phyloP scores from a whole-genome alignment of 2,329 filamentous ascomycete genomes.

The Parafenestella ontariensis region DNA sequence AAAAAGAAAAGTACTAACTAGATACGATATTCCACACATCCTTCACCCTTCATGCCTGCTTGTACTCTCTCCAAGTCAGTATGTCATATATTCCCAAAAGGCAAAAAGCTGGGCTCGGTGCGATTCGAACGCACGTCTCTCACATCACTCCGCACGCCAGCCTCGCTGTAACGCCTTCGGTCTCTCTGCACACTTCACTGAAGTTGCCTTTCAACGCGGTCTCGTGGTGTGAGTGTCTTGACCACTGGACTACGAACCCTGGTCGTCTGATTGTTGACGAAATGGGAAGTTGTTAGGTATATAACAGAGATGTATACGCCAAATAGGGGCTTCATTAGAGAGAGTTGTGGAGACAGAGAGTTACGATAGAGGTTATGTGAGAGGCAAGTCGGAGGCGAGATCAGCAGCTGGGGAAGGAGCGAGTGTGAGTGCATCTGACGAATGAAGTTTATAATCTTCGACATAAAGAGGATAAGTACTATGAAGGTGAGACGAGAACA shows the following conservation, averaged over 20 bases:
- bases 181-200: background rate
- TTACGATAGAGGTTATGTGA: background rate
- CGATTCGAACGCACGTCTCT: constrained; percentile 1
- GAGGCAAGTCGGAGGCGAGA: background rate
- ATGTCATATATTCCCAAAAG: background rate
- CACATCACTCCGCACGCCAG: background rate
- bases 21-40: too few relatives aligned
- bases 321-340: too few relatives aligned
- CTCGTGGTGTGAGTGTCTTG: constrained; percentile 2
- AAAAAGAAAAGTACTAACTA: too few relatives aligned
- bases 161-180: too few relatives aligned
- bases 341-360: too few relatives aligned
- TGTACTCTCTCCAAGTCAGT: too few relatives aligned
- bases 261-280: background rate
- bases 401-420: background rate
- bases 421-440: background rate
- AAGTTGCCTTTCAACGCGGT: background rate
- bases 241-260: constrained; percentile 4
- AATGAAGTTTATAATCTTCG: too few relatives aligned
- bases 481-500: too few relatives aligned
- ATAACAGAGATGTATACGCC: background rate
- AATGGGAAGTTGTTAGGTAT: background rate
- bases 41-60: too few relatives aligned
- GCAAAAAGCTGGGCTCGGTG: background rate
- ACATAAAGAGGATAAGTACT: too few relatives aligned